A percentile compares a stretch with the other conserved stretches of the same genome.
Conservation (phyloP, 2,329 filamentous ascomycete species). For the Diplodia mutila region DNA sequence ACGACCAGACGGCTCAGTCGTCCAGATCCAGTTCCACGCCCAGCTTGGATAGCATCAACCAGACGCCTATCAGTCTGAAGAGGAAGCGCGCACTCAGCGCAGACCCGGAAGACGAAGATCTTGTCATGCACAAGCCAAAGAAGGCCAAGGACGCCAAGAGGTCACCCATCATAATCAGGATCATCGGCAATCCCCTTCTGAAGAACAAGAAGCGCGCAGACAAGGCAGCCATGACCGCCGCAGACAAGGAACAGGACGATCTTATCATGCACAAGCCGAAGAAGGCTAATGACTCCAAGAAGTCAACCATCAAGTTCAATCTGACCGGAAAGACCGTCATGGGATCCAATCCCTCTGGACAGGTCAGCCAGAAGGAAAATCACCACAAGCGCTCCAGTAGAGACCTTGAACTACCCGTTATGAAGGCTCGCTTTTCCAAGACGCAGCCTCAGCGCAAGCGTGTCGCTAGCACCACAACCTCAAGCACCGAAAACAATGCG, state of each 20-base stretch:
- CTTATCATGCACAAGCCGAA: background rate
- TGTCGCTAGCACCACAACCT: background rate
- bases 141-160: background rate
- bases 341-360: background rate
- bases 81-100: background rate
- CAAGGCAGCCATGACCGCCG: background rate
- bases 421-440: background rate
- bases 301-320: background rate
- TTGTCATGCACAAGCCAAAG: background rate
- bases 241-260: background rate
- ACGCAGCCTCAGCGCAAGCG: background rate
- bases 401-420: background rate
- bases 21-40: background rate
- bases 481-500: too few relatives aligned
- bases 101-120: background rate
- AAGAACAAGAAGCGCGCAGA: background rate
- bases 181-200: background rate
- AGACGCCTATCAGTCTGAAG: background rate
- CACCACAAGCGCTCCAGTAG: background rate
- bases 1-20: background rate
- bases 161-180: background rate
- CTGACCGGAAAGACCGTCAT: background rate
- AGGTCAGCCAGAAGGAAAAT: too few relatives aligned
- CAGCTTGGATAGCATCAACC: background rate
- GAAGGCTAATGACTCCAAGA: background rate